phyloP scores from a whole-genome alignment of 176 grass and related monocot genomes.

The Hordeum vulgare region DNA sequence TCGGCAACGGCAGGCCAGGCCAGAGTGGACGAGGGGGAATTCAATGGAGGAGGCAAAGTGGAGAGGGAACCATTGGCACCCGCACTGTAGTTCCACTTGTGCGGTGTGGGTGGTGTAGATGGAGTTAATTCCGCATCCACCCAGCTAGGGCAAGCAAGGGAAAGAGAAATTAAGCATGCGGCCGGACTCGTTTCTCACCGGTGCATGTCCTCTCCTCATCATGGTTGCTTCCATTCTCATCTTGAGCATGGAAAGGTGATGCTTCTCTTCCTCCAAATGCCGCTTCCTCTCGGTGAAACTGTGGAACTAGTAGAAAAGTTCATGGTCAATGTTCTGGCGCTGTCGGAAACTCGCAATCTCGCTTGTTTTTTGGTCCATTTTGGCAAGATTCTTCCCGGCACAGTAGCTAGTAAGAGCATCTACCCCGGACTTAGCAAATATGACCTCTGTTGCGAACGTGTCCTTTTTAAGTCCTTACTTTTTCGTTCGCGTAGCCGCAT shows the following conservation, averaged over 20 bases:
- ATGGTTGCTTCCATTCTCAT: background rate
- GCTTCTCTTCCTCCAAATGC: background rate
- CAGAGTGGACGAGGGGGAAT: background rate
- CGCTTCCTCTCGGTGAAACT: background rate
- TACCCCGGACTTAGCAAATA: too few relatives aligned
- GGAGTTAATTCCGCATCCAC: constrained; percentile 2
- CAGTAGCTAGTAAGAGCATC: too few relatives aligned
- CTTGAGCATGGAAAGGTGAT: background rate
- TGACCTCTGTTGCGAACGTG: too few relatives aligned
- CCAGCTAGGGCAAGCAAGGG: background rate
- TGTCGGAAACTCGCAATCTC: background rate
- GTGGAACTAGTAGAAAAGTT: background rate
- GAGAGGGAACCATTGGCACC: background rate
- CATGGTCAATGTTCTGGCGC: background rate
- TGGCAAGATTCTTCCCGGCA: background rate
- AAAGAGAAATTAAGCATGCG: background rate
- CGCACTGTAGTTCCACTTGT: background rate
- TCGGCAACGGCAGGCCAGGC: constrained; percentile 2
- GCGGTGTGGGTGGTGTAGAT: background rate
- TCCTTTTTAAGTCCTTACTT: too few relatives aligned
- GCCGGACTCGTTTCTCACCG: background rate
- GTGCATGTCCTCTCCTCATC: background rate
- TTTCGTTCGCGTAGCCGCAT: too few relatives aligned
- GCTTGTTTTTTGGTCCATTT: background rate
- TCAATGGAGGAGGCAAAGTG: background rate